Evolutionary conservation across 331 rosid genomes (phyloP), one percentile per base, ranked within the genome.

Genomic region (Malus hybrid): DNA sequence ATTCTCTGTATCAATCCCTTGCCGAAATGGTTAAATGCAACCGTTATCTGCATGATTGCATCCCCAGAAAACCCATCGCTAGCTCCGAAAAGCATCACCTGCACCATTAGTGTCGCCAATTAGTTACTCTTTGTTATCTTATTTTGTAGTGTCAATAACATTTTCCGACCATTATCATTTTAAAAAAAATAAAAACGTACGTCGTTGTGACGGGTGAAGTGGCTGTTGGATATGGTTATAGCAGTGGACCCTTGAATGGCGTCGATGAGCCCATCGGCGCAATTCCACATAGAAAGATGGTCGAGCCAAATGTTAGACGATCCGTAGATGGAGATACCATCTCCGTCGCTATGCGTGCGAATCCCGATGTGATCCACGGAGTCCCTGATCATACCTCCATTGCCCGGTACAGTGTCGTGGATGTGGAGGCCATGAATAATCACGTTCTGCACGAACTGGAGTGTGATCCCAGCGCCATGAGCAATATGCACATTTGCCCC

Each of bases 21-120:
- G 2, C 98, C 98, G 8, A 91, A 93, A 67, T 93, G 98, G 87
- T 93, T 93, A 86, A 93, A 93, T 0, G 97, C 96, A 42, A 91
- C 88, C 0, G 98, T 93, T 5, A 93, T 60, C 71, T 93, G 98
- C 98, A 93, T 93, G 6, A 88, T 77, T 72, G 81, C 71, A 80
- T 93, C 98, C 0, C 79, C 88, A 0, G 59, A 1, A 50, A 20
- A 82, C 0, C 57, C 0, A 18, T 73, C 77, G 69, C 57, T 60
- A 6, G 60, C 29, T 7, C 77, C 77, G 8, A 73, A 42, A 66
- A 93, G 55, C 98, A 93, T 88, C 80, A 91, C 97, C 97, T 91
- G 76, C 29, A 73, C 42, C 39, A 64, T 32, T 18, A 15, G 15
- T 27, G 3, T 12, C 66, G 0, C 5, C 28, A 55, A 7, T 50